Base-by-base conservation (phyloP, 1,139 yeast genomes). In the Candida frijolesensis region DNA sequence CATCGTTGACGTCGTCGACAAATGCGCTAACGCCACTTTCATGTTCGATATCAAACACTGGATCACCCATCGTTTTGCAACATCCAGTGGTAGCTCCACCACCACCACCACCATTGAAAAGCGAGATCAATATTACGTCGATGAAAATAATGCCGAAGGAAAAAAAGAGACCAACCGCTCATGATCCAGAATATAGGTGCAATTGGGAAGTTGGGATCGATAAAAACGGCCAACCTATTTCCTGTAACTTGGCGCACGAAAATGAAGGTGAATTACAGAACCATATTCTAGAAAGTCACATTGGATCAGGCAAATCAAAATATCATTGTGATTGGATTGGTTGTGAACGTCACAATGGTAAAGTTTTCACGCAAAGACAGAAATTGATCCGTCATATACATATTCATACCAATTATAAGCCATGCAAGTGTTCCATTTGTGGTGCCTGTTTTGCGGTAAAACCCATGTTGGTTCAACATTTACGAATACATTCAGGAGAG, bases 401-500 rank as follows among this genome's bases (percentile, higher is more conserved):
- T 64, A 85, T 87, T 2, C 99, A 94, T 66, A 89, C 98, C 0
- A 85, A 87, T 54, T 83, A 86, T 66, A 86, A 85, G 62, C 96
- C 96, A 0, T 87, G 80, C 63, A 68, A 71, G 54, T 91, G 97
- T 67, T 66, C 75, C 3, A 66, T 79, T 1, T 91, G 97, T 65
- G 83, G 82, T 8, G 82, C 85, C 51, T 65, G 75, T 16, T 91
- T 92, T 69, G 87, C 89, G 9, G 86, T 85, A 22, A 85, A 83
- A 42, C 65, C 82, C 25, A 83, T 84, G 76, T 71, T 88, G 47
- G 74, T 78, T 45, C 91, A 85, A 78, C 99, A 94, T 70, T 64
- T 81, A 61, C 74, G 99, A 49, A 85, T 83, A 0, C 99, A 94
- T 64, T 89, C 96, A 0, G 99, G 98, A 5, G 97, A 82, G 53